Evolutionary conservation across 345 rosid genomes (phyloP).

Genomic region (Populus ilicifolia): DNA sequence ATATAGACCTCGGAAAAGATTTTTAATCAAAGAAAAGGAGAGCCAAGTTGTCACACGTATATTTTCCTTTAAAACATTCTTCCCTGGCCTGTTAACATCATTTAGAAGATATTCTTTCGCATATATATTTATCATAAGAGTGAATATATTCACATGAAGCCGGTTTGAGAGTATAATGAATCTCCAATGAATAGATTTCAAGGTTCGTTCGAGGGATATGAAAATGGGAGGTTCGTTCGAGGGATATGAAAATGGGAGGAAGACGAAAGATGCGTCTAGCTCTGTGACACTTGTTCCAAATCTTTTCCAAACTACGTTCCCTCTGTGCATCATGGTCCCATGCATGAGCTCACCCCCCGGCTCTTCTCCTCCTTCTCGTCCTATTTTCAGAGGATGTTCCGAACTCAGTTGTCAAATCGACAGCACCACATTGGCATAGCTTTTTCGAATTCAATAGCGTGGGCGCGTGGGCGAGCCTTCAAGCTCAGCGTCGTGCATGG

Average conservation of each 20-base stretch:
- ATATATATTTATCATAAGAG: too few relatives aligned
- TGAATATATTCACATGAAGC: background rate
- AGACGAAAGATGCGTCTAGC: background rate
- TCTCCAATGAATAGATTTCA: too few relatives aligned
- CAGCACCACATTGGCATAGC: background rate
- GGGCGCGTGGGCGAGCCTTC: too few relatives aligned
- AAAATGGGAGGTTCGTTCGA: too few relatives aligned
- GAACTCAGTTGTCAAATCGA: background rate
- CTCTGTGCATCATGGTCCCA: background rate
- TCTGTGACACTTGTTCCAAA: background rate
- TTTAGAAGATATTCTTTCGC: background rate
- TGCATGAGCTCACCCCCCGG: background rate
- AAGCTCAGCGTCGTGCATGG: too few relatives aligned
- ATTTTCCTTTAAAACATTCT: background rate
- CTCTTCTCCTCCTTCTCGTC: background rate
- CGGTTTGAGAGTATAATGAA: background rate
- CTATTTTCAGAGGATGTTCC: background rate
- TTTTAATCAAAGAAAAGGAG: too few relatives aligned
- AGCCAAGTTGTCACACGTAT: too few relatives aligned
- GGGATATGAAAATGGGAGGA: too few relatives aligned
- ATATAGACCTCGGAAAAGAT: too few relatives aligned
- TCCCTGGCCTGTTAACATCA: background rate
- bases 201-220: too few relatives aligned
- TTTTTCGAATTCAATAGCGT: background rate
- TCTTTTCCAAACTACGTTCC: background rate